Conservation (phyloP, 2,329 filamentous ascomycete genomes). For the Sporothrix mexicana region DNA sequence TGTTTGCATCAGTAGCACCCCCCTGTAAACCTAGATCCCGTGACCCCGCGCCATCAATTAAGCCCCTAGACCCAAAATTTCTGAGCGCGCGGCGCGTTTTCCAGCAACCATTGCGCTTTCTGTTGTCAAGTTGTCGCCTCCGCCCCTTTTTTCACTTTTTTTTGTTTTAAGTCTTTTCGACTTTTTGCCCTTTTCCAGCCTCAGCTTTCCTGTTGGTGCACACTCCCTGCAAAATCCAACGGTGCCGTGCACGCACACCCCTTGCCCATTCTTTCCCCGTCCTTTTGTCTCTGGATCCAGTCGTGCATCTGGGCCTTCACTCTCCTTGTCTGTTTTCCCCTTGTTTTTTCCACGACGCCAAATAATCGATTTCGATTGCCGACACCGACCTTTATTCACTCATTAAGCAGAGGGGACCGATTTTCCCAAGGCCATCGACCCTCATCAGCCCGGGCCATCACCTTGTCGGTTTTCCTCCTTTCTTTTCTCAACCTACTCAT, state of each 20-base stretch:
- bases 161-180: not conserved
- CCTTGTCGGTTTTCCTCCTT: not conserved
- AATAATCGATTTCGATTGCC: not conserved
- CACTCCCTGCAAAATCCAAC: constrained; percentile 15
- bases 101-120: not conserved
- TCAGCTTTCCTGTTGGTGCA: constrained; percentile 6
- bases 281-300: constrained; percentile 8
- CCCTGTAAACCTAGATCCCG: constrained; percentile 29
- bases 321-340: not conserved
- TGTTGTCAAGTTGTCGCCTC: constrained; percentile 2
- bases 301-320: not conserved
- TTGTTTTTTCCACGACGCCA: not conserved
- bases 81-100: constrained; percentile 35
- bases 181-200: not conserved
- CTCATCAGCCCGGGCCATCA: not conserved
- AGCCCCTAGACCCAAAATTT: constrained; percentile 6
- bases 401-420: not conserved
- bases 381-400: not conserved
- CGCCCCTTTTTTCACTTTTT: not conserved
- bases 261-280: not conserved
- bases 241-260: constrained; percentile 22
- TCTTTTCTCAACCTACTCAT: not conserved
- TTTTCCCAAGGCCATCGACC: not conserved
- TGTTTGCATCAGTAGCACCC: constrained; percentile 12
- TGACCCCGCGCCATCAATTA: constrained; percentile 36